A percentile compares a stretch with the other conserved stretches of the same genome.
Conservation (phyloP, 2,329 filamentous ascomycete species). For the Sporothrix brasiliensis region DNA sequence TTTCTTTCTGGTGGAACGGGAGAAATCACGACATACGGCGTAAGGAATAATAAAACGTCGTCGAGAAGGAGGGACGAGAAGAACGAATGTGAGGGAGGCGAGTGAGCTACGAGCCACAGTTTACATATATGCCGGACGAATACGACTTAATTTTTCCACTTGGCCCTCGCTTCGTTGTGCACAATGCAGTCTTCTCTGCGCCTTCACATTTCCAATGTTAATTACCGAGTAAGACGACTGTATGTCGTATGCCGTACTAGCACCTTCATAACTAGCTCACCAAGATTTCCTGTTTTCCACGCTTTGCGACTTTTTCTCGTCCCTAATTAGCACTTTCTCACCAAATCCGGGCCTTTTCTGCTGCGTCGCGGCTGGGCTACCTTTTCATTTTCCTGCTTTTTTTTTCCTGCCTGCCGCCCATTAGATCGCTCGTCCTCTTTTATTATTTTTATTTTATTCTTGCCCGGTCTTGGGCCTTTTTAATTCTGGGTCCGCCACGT, state of each 20-base stretch:
- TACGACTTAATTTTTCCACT: not conserved
- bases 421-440: too few species aligned
- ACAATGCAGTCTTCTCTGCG: not conserved
- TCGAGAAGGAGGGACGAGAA: not conserved
- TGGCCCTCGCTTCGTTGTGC: not conserved
- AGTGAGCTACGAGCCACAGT: too few species aligned
- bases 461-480: too few species aligned
- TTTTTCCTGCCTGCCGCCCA: too few species aligned
- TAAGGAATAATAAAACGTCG: not conserved
- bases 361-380: too few species aligned
- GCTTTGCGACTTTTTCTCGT: not conserved
- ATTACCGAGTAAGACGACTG: too few species aligned
- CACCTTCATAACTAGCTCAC: not conserved
- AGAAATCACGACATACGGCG: not conserved
- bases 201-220: too few species aligned
- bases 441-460: too few species aligned
- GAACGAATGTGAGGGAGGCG: not conserved
- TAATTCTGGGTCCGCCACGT: conserved; percentile 18
- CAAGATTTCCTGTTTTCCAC: conserved; percentile 12
- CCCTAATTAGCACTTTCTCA: not conserved
- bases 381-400: not conserved
- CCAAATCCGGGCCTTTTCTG: not conserved
- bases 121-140: too few species aligned
- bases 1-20: not conserved
- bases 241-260: too few species aligned